Percentiles rank a stretch among this genome's conserved stretches.
Conservation (phyloP, 2,329 filamentous ascomycete genomes). For the Sphaceloma murrayae region DNA sequence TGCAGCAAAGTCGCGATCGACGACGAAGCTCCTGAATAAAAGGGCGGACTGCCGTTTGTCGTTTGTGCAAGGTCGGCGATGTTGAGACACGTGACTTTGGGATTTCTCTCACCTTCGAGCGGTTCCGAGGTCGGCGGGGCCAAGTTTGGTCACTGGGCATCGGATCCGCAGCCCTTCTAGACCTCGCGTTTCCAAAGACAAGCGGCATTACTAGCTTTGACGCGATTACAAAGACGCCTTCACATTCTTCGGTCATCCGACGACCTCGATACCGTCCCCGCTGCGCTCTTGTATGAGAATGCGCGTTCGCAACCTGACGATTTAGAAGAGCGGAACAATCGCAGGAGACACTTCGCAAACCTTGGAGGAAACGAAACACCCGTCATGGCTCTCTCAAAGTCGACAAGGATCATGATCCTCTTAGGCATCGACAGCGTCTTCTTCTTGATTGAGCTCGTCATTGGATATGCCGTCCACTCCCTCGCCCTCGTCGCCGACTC, state of each 20-base stretch:
- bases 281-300: too few relatives aligned
- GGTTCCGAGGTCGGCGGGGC: not conserved
- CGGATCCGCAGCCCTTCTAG: too few relatives aligned
- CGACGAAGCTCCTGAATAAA: not conserved
- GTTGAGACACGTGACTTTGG: not conserved
- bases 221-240: not conserved
- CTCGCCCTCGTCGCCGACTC: conserved; percentile 91
- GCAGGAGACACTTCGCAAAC: not conserved
- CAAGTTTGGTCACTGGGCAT: not conserved
- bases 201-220: conserved; percentile 3
- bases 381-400: conserved; percentile 81
- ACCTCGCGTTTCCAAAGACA: not conserved
- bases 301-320: too few relatives aligned
- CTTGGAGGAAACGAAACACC: not conserved
- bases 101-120: too few relatives aligned
- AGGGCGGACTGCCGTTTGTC: too few relatives aligned
- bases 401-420: conserved; percentile 83
- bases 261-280: too few relatives aligned
- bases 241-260: too few relatives aligned
- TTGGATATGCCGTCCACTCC: conserved; percentile 79
- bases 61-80: not conserved
- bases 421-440: conserved; percentile 82
- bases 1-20: not conserved
- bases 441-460: conserved; percentile 79
- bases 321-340: not conserved